These are phyloP conservation scores for Podospora anserina DNA, from an alignment of 495 filamentous ascomycete species.

Conservation along the genomic window DNA sequence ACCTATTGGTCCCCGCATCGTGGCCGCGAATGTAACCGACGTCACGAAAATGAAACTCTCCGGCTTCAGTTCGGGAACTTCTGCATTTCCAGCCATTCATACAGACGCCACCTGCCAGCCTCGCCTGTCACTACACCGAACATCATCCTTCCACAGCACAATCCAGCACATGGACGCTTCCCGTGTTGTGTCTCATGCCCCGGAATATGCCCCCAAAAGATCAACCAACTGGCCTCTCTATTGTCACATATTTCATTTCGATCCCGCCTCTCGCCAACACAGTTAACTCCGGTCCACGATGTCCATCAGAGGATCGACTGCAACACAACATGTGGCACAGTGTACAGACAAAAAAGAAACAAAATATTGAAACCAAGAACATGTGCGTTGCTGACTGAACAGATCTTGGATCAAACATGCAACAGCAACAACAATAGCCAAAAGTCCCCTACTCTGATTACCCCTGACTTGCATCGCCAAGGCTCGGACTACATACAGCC, in stretches of 20 bases:
- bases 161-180: neutral
- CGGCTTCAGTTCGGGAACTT: neutral
- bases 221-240: neutral
- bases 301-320: neutral
- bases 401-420: neutral
- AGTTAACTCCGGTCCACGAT: neutral
- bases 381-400: neutral
- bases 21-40: neutral
- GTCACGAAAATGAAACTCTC: neutral
- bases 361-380: neutral
- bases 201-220: neutral
- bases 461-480: neutral
- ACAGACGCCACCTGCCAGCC: neutral
- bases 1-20: neutral
- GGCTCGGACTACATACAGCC: neutral
- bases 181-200: neutral
- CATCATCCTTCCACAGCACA: neutral
- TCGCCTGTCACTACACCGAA: neutral
- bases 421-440: neutral
- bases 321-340: neutral
- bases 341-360: neutral
- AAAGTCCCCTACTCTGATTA: neutral
- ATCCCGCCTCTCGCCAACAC: neutral
- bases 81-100: neutral
- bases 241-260: neutral